These are phyloP conservation scores for Lablab purpureus DNA, from an alignment of 306 rosid genomes.

Conservation along the genomic window DNA sequence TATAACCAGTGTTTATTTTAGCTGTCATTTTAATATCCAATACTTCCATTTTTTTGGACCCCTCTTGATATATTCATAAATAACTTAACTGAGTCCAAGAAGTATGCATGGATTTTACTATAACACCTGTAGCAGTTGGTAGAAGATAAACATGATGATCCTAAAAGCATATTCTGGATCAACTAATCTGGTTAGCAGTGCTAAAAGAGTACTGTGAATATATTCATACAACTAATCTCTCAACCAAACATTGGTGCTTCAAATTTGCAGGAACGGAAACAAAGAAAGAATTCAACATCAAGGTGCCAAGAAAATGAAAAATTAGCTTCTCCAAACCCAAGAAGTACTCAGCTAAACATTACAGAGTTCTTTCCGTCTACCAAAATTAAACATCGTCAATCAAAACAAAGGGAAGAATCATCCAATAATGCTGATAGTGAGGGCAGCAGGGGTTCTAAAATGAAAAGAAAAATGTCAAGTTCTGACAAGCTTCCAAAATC, in stretches of 20 bases:
- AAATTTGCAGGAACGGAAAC: conserved; percentile 66
- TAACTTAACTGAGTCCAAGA: neutral
- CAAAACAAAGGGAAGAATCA: conserved; percentile 53
- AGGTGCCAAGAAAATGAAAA: conserved; percentile 52
- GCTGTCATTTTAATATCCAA: conserved; percentile 1
- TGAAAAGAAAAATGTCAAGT: conserved; percentile 55
- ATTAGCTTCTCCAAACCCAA: conserved; percentile 53
- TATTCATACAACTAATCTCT: neutral
- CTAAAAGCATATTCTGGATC: neutral
- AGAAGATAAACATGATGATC: conserved; percentile 15
- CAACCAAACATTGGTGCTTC: conserved; percentile 2
- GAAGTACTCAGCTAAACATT: conserved; percentile 64
- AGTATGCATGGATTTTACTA: conserved; percentile 5
- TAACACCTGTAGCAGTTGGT: conserved; percentile 8
- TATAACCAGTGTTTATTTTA: neutral
- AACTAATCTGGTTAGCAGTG: neutral
- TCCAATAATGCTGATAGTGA: conserved; percentile 43
- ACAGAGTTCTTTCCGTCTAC: conserved; percentile 73
- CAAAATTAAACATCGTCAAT: conserved; percentile 50
- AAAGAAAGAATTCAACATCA: conserved; percentile 51
- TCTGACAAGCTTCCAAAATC: conserved; percentile 71
- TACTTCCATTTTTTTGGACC: neutral
- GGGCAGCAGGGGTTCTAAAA: conserved; percentile 49
- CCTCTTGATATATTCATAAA: neutral
- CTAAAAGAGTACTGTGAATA: neutral